These are phyloP conservation scores for Hyphodiscus sp. DNA, from an alignment of 2,329 filamentous ascomycete species.

Conservation along the genomic window DNA sequence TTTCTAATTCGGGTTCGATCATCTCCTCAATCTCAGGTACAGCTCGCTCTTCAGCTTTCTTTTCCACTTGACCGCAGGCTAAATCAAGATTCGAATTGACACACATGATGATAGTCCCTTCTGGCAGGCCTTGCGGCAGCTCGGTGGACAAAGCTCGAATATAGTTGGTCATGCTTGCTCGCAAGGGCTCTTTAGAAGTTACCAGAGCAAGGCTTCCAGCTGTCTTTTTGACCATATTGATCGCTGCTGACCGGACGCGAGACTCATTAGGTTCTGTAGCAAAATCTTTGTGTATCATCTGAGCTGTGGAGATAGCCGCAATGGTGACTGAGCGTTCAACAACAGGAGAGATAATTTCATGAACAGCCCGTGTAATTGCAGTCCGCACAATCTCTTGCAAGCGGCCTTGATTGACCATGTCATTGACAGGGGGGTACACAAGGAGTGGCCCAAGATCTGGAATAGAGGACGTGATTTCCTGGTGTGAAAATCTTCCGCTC, in stretches of 20 bases:
- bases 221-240: constrained; percentile 91
- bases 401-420: constrained; percentile 65
- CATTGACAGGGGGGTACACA: constrained; percentile 73
- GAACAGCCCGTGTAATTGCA: constrained; percentile 82
- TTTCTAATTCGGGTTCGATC: constrained; percentile 73
- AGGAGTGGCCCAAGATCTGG: constrained; percentile 78
- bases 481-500: constrained; percentile 67
- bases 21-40: constrained; percentile 93
- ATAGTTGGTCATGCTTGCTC: constrained; percentile 96
- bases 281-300: constrained; percentile 95
- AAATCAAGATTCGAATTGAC: constrained; percentile 96
- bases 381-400: constrained; percentile 72
- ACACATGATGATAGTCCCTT: constrained; percentile 96
- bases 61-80: constrained; percentile 89
- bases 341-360: constrained; percentile 95
- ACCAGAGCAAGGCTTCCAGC: constrained; percentile 91
- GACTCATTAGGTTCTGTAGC: constrained; percentile 87
- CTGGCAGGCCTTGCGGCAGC: constrained; percentile 74
- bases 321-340: constrained; percentile 98
- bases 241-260: constrained; percentile 75
- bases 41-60: constrained; percentile 89
- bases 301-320: constrained; percentile 90
- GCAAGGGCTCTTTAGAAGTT: constrained; percentile 95
- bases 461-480: constrained; percentile 70
- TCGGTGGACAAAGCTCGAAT: constrained; percentile 66